Evolutionary conservation across 306 rosid genomes (phyloP), one percentile per base, ranked within the genome.

Genomic region (Acacia crassicarpa): DNA sequence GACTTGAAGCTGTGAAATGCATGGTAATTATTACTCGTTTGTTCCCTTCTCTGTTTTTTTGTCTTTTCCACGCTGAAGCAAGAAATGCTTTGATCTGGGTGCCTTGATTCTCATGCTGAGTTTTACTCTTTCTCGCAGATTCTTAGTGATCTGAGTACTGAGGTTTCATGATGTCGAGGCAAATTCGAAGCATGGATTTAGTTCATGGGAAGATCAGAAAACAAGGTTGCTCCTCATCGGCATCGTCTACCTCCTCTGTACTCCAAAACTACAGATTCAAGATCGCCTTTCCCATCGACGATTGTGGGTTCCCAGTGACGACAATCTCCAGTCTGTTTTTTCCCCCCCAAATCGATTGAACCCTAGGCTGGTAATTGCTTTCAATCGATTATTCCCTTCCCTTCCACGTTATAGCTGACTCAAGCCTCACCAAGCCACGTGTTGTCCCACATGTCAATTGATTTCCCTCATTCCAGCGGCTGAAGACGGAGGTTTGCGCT

Each of bases 171-270:
- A 92, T 94, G 97, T 92, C 89, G 62, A 95, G 91, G 87, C 96
- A 89, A 72, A 89, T 85, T 70, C 79, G 80, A 54, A 84, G 65
- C 81, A 86, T 84, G 92, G 96, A 92, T 71, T 72, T 81, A 75
- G 74, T 96, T 53, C 99, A 95, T 1, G 98, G 98, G 5, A 96
- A 96, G 84, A 96, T 93, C 84, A 72, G 99, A 80, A 96, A 96
- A 86, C 97, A 98, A 74, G 99, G 99, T 0, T 93, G 97, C 70
- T 93, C 99, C 3, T 92, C 99, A 9, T 89, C 98, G 30, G 99
- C 98, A 13, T 93, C 98, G 3, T 94, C 98, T 2, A 91, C 99
- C 0, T 96, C 99, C 1, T 93, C 99, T 22, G 74, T 96, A 7
- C 81, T 93, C 20, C 97, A 93, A 38, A 96, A 90, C 87, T 93